Evolutionary conservation across 2,329 filamentous ascomycete genomes (phyloP), one percentile per base, ranked within the genome.

Genomic region (Alternaria infectoria): DNA sequence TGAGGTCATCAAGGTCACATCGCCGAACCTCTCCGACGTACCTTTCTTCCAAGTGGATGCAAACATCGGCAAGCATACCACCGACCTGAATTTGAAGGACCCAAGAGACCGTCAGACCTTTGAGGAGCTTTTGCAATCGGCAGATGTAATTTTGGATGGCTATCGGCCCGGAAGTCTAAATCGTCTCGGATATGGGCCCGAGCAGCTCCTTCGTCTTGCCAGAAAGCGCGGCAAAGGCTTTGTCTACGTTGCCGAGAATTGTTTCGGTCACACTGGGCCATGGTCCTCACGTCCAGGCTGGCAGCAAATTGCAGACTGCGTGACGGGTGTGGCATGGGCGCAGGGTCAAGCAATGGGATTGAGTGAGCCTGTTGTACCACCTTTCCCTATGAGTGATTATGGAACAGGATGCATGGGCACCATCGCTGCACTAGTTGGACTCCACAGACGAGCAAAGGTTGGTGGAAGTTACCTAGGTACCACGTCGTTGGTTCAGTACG

Each of bases 41-140:
- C 89, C 89, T 0, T 90, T 90, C 78, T 91, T 91, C 77, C 90
- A 92, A 69, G 86, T 91, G 1, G 90, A 92, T 67, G 87, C 89
- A 12, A 92, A 92, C 73, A 87, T 89, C 73, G 90, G 90, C 23
- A 93, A 93, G 75, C 89, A 89, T 66, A 85, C 88, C 1, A 83
- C 85, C 2, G 87, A 90, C 19, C 80, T 93, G 6, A 85, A 92
- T 65, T 82, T 92, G 9, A 89, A 88, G 69, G 82, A 84, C 0
- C 64, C 81, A 0, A 75, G 79, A n/a, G 89, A 88, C 15, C 83
- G 87, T 15, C 74, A 76, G 9, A 75, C 77, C 0, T 91, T 93
- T 57, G 86, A 90, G 59, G 74, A 82, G 9, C 83, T 93, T 2
- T 80, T 92, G 1, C 81, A 81, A 3, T 87, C 88, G 7, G 88